phyloP scores from a whole-genome alignment of 805 yeast genomes.

The Cyberlindnera veronae region DNA sequence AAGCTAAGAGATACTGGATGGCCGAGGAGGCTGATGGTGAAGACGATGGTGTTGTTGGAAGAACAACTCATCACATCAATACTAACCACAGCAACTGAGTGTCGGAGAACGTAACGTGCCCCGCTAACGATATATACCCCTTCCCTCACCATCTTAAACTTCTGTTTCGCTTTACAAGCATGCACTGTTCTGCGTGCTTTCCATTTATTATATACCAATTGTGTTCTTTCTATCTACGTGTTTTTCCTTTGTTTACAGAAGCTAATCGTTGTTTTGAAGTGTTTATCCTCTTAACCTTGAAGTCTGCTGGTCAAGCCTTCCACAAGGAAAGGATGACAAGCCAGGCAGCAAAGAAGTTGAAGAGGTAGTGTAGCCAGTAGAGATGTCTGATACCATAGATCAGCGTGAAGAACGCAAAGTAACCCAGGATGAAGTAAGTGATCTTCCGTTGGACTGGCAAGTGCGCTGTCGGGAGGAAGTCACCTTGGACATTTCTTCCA shows the following conservation, averaged over 20 bases:
- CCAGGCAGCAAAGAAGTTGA: slow-evolving; percentile 62
- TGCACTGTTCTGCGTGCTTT: too few species aligned
- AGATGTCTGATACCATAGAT: slow-evolving; percentile 77
- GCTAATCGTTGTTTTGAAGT: not conserved
- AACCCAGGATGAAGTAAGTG: slow-evolving; percentile 40
- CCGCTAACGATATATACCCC: too few species aligned
- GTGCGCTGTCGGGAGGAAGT: slow-evolving; percentile 39
- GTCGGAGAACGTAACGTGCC: too few species aligned
- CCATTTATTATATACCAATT: too few species aligned
- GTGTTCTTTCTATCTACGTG: too few species aligned
- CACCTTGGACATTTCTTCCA: slow-evolving; percentile 50
- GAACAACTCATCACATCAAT: slow-evolving; percentile 23
- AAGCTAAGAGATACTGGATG: slow-evolving; percentile 34
- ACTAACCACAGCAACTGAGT: not conserved
- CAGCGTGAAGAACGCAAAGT: slow-evolving; percentile 57
- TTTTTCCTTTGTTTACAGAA: not conserved
- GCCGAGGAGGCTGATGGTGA: slow-evolving; percentile 18
- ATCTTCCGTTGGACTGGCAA: slow-evolving; percentile 28
- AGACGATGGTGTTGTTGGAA: slow-evolving; percentile 18
- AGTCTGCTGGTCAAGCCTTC: slow-evolving; percentile 5
- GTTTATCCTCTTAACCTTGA: not conserved
- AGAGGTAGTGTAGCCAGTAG: slow-evolving; percentile 79
- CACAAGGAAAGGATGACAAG: slow-evolving; percentile 31
- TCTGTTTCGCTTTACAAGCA: too few species aligned
- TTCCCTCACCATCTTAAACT: too few species aligned